These are phyloP conservation scores for Debaryomyces sp. DNA, from an alignment of 1,139 yeast species.

Conservation along the genomic window DNA sequence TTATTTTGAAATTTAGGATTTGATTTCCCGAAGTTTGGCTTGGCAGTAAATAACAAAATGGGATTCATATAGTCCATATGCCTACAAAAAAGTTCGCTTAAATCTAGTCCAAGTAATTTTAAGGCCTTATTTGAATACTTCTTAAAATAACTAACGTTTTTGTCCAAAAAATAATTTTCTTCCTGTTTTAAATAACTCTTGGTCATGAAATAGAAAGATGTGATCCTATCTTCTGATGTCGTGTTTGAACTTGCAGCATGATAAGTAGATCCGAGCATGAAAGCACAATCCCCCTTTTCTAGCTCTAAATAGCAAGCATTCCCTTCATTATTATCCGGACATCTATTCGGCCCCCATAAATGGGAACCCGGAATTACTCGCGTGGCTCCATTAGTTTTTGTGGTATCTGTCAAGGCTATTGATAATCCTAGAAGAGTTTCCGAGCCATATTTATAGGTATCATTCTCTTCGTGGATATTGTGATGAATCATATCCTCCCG, in stretches of 20 bases:
- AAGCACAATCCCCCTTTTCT: not conserved
- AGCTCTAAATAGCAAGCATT: not conserved
- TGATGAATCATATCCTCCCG: constrained; percentile 27
- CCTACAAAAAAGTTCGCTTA: constrained; percentile 21
- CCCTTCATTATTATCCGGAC: not conserved
- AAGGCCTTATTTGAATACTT: not conserved
- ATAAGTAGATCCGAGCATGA: not conserved
- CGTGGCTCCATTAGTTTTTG: constrained; percentile 26
- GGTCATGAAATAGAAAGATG: not conserved
- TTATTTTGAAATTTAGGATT: not conserved
- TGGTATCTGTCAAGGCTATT: constrained; percentile 22
- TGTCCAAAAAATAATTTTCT: not conserved
- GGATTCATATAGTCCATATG: constrained; percentile 18
- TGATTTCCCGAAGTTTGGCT: not conserved
- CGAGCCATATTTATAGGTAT: constrained; percentile 16
- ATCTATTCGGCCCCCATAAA: constrained; percentile 15
- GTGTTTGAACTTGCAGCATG: not conserved
- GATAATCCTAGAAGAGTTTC: constrained; percentile 23
- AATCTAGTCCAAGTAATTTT: constrained; percentile 15
- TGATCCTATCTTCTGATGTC: not conserved
- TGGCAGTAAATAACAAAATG: constrained; percentile 10
- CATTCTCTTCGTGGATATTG: constrained; percentile 17
- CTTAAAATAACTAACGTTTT: not conserved
- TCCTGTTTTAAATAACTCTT: not conserved
- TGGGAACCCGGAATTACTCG: constrained; percentile 28